phyloP scores from a whole-genome alignment of 202 grass and related monocot species.

The Dendrocalamus latiflorus region DNA sequence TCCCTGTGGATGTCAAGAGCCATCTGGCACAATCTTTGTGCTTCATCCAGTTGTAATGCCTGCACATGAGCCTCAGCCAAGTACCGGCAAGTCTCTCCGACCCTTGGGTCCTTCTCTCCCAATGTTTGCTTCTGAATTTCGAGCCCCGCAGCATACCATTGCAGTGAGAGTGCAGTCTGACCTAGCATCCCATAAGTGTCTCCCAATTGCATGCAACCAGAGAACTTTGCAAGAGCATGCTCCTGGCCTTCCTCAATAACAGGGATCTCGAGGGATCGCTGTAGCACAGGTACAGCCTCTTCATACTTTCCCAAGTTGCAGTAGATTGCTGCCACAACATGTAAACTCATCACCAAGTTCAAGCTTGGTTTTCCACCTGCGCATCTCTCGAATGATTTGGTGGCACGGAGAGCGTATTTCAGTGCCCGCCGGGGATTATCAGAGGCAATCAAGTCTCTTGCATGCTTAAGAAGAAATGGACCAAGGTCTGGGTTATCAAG shows the following conservation, averaged over 20 bases:
- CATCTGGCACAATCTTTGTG: conserved; percentile 71
- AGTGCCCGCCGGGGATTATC: conserved; percentile 80
- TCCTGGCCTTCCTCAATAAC: conserved; percentile 81
- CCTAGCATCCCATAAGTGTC: conserved; percentile 91
- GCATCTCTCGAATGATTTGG: conserved; percentile 89
- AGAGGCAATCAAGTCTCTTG: conserved; percentile 81
- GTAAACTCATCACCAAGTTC: conserved; percentile 92
- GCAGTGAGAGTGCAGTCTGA: conserved; percentile 70
- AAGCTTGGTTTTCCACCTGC: conserved; percentile 71
- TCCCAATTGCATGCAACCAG: conserved; percentile 94
- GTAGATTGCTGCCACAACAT: conserved; percentile 91
- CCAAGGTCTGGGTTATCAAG: conserved; percentile 90
- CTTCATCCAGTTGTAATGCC: conserved; percentile 84
- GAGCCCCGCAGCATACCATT: conserved; percentile 79
- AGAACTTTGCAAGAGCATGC: conserved; percentile 94
- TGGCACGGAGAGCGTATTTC: conserved; percentile 88
- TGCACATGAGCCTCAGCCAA: conserved; percentile 95
- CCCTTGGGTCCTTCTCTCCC: conserved; percentile 79
- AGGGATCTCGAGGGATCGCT: conserved; percentile 79
- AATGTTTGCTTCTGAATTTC: conserved; percentile 85
- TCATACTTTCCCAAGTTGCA: conserved; percentile 67
- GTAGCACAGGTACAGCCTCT: conserved; percentile 83
- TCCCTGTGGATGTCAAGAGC: conserved; percentile 89
- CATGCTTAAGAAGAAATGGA: conserved; percentile 96
- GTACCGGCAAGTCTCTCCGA: conserved; percentile 92